phyloP scores from a whole-genome alignment of 208 protist species.

The Tritrichomonas foetus region DNA sequence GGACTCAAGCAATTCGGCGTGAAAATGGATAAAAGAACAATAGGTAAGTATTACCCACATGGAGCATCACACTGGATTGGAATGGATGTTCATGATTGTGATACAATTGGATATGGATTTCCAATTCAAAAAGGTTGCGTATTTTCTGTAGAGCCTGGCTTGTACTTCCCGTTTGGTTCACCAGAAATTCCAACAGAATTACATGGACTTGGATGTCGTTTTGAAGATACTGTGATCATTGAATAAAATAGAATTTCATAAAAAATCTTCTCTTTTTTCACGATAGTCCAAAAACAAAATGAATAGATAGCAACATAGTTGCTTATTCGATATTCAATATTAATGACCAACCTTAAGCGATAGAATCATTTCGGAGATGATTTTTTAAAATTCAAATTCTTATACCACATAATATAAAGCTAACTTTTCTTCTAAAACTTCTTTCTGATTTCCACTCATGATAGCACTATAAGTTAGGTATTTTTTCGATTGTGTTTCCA shows the following conservation, averaged over 20 bases:
- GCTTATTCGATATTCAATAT: too few relatives aligned
- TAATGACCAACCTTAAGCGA: too few relatives aligned
- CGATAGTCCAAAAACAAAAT: too few relatives aligned
- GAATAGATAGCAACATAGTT: too few relatives aligned
- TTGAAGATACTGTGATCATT: slow-evolving; percentile 26
- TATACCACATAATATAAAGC: too few relatives aligned
- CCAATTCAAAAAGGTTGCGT: not conserved
- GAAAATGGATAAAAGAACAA: not conserved
- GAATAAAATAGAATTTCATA: not conserved
- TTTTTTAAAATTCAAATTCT: too few relatives aligned
- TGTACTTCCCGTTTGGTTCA: not conserved
- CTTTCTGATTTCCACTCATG: too few relatives aligned
- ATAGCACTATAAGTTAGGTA: too few relatives aligned
- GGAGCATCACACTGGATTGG: not conserved
- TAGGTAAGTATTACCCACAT: not conserved
- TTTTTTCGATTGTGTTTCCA: too few relatives aligned
- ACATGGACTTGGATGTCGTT: not conserved
- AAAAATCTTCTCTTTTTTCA: not conserved
- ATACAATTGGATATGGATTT: not conserved
- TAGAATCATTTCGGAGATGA: too few relatives aligned
- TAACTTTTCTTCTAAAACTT: too few relatives aligned
- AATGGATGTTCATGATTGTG: slow-evolving; percentile 32
- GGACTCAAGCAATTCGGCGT: not conserved
- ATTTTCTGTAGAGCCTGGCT: slow-evolving; percentile 16
- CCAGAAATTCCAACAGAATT: not conserved